A percentile compares a stretch with the other conserved stretches of the same genome.
phyloP scores from a whole-genome alignment of 805 yeast species.

The Saccharomycopsis oosterbeekiorum region DNA sequence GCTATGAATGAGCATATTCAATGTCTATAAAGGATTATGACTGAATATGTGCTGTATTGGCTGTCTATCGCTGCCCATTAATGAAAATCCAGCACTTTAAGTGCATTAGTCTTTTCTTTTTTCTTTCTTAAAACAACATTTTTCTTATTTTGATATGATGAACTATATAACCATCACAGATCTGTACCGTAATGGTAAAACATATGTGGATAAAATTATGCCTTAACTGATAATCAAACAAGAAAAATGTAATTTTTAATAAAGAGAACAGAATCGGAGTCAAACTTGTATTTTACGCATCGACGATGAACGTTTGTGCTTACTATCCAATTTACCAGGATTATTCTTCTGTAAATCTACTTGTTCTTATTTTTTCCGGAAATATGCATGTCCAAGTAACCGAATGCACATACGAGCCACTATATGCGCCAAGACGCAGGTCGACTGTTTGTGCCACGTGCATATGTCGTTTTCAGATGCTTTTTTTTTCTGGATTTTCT shows the following conservation, averaged over 20 bases:
- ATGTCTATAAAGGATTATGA: not conserved
- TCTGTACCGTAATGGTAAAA: constrained; percentile 1
- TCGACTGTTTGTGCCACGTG: too few species aligned
- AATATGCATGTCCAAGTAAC: too few species aligned
- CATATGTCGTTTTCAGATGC: not conserved
- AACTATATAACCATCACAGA: not conserved
- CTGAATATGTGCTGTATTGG: not conserved
- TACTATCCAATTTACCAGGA: too few species aligned
- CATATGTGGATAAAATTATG: constrained; percentile 1
- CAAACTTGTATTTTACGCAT: too few species aligned
- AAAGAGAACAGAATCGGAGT: not conserved
- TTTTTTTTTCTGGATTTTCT: not conserved
- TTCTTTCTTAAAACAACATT: not conserved
- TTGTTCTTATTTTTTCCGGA: too few species aligned
- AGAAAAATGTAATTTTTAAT: not conserved
- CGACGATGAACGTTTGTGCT: too few species aligned
- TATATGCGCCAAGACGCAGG: too few species aligned
- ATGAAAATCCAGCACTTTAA: not conserved
- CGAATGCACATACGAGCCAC: too few species aligned
- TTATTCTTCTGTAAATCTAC: too few species aligned
- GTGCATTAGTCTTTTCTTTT: not conserved
- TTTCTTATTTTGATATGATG: not conserved
- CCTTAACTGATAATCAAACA: not conserved
- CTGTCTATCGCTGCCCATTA: not conserved
- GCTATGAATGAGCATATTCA: not conserved